These are phyloP conservation scores for Haberlea rhodopensis DNA, from an alignment of 257 asterid genomes.

Conservation along the genomic window DNA sequence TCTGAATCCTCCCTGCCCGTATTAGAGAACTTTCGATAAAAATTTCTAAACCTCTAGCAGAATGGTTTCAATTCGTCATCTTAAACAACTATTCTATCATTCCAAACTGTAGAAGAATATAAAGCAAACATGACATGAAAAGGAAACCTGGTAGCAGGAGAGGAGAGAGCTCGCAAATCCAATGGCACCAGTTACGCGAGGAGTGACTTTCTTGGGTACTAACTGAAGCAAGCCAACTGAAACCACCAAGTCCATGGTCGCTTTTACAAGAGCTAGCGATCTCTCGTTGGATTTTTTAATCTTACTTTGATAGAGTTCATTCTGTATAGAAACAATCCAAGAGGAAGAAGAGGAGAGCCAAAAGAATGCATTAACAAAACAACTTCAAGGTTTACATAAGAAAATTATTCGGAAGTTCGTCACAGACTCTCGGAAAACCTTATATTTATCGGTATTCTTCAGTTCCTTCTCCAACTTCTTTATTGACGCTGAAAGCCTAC, in stretches of 20 bases:
- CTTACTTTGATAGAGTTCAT: slow-evolving; percentile 61
- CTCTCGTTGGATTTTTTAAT: slow-evolving; percentile 70
- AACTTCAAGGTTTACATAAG: slow-evolving; percentile 9
- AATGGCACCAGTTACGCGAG: slow-evolving; percentile 92
- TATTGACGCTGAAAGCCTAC: slow-evolving; percentile 79
- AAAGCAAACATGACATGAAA: not conserved
- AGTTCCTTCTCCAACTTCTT: slow-evolving; percentile 82
- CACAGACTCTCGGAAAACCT: slow-evolving; percentile 47
- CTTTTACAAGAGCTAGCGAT: slow-evolving; percentile 72
- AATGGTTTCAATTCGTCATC: no score
- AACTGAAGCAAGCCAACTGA: slow-evolving; percentile 92
- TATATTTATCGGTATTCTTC: slow-evolving; percentile 51
- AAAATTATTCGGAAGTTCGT: slow-evolving; percentile 14
- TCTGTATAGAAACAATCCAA: slow-evolving; percentile 44
- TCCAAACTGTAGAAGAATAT: not conserved
- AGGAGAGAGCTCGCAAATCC: slow-evolving; percentile 83
- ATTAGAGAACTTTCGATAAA: no score
- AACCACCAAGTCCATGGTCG: slow-evolving; percentile 77
- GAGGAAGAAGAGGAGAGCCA: slow-evolving; percentile 18
- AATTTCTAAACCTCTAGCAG: no score
- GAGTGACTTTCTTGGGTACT: slow-evolving; percentile 85
- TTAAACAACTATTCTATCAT: not conserved
- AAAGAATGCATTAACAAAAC: slow-evolving; percentile 15
- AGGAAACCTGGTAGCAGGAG: slow-evolving; percentile 85
- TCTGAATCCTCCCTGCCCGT: no score